Base-by-base conservation (phyloP, 2,329 filamentous ascomycete species). In the Beauveria sp. region DNA sequence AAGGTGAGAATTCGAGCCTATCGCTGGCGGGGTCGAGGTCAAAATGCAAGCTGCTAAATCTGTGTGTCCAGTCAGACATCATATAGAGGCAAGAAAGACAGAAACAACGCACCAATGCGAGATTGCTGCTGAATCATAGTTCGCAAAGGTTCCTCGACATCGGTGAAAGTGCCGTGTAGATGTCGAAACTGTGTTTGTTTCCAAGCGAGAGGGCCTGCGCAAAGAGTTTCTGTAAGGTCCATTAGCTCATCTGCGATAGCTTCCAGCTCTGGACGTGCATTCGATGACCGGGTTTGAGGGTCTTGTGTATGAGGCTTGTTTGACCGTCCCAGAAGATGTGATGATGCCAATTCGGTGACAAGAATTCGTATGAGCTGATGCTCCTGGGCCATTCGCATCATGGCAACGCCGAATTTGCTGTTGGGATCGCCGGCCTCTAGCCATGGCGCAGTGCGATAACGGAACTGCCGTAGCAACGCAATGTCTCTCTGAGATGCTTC, bases 371-470 rank as follows among this genome's bases (percentile, higher is more conserved):
- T 42, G 3, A 28, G 26, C 14, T 54, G 61, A 46, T 31, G 49
- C 24, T 62, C 56, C 48, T 66, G 64, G 18, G 61, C 65, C 22
- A 66, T 59, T 34, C 54, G 57, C 65, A 67, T 67, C 10, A 64
- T 20, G n/a, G 63, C 62, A 2, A 64, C 62, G 20, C 62, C 64
- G 28, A 67, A 65, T 9, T 22, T 51, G 22, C 62, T 63, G 8
- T 45, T 43, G 4, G 64, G 50, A 26, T 66, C 64, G 22, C 64
- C 66, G 14, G 65, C 65, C 22, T 67, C 65, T 1, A 67, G 65
- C 66, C 65, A 67, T 10, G 65, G 66, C 2, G 61, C 65, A n/a
- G 65, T 65, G 24, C 63, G 63, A 49, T 67, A 67, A 34, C 61
- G 65, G 26, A 67, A 67, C 26, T 67, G 65, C 5, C 66, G 63